Conservation (phyloP, 1,139 yeast species). For the Taphrina deformans region DNA sequence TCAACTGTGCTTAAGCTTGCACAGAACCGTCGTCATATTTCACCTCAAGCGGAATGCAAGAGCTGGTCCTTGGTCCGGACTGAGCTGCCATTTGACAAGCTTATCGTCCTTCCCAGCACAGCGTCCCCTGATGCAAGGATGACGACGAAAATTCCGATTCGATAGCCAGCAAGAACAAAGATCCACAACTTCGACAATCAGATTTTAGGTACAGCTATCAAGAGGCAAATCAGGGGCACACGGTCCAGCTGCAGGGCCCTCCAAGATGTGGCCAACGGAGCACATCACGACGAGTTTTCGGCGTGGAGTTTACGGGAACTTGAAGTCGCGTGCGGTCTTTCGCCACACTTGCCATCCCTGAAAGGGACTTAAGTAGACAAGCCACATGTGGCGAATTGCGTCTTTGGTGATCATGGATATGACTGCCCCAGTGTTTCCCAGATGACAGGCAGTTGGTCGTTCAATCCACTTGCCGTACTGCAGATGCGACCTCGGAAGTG, state of each 20-base stretch:
- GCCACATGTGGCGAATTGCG: slow-evolving; percentile 12
- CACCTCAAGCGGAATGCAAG: too few species aligned
- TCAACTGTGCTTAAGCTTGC: not conserved
- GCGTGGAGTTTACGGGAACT: not conserved
- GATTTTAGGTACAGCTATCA: too few species aligned
- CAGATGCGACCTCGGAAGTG: not conserved
- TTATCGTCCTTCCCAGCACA: too few species aligned
- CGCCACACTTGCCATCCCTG: not conserved
- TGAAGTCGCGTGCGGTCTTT: not conserved
- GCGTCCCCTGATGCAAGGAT: too few species aligned
- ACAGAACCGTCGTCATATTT: not conserved
- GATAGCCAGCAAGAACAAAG: too few species aligned
- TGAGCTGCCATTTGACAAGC: too few species aligned
- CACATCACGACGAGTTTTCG: not conserved
- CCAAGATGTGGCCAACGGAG: not conserved
- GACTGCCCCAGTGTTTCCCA: not conserved
- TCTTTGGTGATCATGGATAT: not conserved
- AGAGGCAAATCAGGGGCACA: too few species aligned
- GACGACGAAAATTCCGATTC: too few species aligned
- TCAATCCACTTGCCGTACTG: not conserved
- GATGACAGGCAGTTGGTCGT: not conserved
- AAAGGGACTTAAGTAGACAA: not conserved
- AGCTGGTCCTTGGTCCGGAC: too few species aligned
- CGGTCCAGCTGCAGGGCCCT: too few species aligned
- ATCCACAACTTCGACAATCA: too few species aligned